Conservation (phyloP, 2,329 filamentous ascomycete species). For the Ascochyta viciae-villosae region DNA sequence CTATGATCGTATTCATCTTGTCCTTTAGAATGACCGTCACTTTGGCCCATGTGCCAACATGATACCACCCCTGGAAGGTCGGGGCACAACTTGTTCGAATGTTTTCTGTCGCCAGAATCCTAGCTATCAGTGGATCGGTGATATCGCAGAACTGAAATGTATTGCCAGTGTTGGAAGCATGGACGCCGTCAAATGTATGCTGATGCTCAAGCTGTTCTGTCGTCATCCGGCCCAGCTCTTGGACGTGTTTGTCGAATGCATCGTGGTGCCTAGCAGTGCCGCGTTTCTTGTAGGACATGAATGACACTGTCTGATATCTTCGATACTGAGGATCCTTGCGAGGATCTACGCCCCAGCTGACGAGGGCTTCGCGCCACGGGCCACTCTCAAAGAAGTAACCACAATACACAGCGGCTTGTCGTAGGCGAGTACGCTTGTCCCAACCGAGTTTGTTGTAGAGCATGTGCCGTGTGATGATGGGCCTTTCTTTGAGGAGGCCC, state of each 20-base stretch:
- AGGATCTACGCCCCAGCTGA: conserved; percentile 87
- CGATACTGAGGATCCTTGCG: conserved; percentile 77
- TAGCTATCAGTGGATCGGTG: conserved; percentile 74
- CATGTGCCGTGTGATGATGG: conserved; percentile 85
- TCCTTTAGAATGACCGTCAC: conserved; percentile 86
- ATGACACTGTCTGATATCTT: conserved; percentile 79
- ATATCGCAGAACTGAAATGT: conserved; percentile 96
- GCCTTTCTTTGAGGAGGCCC: conserved; percentile 72
- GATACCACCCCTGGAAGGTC: conserved; percentile 78
- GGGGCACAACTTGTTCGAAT: conserved; percentile 54
- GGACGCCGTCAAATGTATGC: conserved; percentile 84
- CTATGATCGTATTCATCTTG: conserved; percentile 66
- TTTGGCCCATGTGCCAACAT: conserved; percentile 81
- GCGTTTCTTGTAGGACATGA: conserved; percentile 42
- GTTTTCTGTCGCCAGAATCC: conserved; percentile 69
- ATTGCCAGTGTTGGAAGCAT: conserved; percentile 79
- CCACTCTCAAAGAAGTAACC: conserved; percentile 93
- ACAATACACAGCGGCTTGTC: conserved; percentile 80
- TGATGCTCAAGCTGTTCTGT: conserved; percentile 34
- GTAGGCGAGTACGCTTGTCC: conserved; percentile 64
- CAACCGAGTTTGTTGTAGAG: conserved; percentile 74
- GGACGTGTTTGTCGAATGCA: conserved; percentile 36
- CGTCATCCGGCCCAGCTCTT: conserved; percentile 31
- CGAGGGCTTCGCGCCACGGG: conserved; percentile 87
- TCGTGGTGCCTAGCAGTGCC: conserved; percentile 35